Base-by-base conservation (phyloP, 2,329 filamentous ascomycete species). In the Allantophomopsis lycopodina region DNA sequence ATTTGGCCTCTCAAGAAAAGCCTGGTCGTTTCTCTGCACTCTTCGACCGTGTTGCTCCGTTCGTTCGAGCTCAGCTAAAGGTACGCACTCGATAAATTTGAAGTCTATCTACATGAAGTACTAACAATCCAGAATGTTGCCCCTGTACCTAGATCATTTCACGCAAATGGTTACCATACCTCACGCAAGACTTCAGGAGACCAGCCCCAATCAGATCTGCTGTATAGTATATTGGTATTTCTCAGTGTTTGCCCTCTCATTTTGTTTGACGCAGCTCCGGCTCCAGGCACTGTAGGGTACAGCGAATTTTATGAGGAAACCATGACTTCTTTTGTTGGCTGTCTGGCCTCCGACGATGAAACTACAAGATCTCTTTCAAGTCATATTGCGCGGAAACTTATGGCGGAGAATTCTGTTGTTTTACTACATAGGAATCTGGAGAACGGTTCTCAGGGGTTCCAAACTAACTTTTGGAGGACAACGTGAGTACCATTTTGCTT, bases 41-140 rank as follows among this genome's bases (percentile, higher is more conserved):
- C 3, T 79, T 77, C 50, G 55, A 60, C 5, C 65, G 65, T 17
- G 66, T 69, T 4, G 64, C 73, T 4, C 66, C 68, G 0, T 78
- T 76, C 43, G 68, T 79, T 51, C 68, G 68, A 43, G 55, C 55
- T 13, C 70, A 76, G 49, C 49, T 80, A 12, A 68, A 73, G 64
- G 73, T 77, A 53, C 47, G 43, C 11, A 8, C 11, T 6, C 8
- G 11, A 28, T 10, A 4, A 3, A 12, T 28, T 3, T 28, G 23
- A 18, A 16, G 18, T 33, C 15, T 11, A 13, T 39, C 15, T 11
- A 13, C 34, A 7, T 35, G n/a, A 59, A 48, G 17, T 3, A 12
- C 32, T 7, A 17, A 34, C n/a, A 17, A 40, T 21, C 32, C 32
- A n/a, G 32, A 34, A 17, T 17, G 32, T 14, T 15, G 16, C 32